These are phyloP conservation scores for Alternaria brassicicola DNA, from an alignment of 2,329 filamentous ascomycete species.

Conservation along the genomic window DNA sequence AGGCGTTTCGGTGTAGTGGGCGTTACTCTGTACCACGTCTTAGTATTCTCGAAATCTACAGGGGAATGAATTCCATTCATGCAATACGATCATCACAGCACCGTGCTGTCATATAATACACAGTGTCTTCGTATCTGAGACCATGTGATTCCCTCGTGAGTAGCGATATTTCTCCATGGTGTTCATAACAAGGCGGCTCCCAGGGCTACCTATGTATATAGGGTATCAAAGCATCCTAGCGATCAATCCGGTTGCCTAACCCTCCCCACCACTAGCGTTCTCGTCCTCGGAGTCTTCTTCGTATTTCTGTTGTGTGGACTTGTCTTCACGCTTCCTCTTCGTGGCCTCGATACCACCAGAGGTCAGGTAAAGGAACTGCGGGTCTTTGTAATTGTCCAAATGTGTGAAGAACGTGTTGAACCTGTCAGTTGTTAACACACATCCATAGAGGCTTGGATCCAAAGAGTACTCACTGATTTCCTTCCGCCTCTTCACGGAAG, in stretches of 20 bases:
- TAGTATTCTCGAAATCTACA: not conserved
- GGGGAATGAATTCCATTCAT: not conserved
- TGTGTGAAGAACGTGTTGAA: slow-evolving; percentile 59
- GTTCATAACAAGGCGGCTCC: not conserved
- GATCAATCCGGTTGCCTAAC: slow-evolving; percentile 13
- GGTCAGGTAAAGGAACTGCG: slow-evolving; percentile 57
- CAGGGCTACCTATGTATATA: not conserved
- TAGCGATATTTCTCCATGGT: not conserved
- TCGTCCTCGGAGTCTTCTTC: slow-evolving; percentile 47
- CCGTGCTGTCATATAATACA: not conserved
- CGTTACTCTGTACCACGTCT: not conserved
- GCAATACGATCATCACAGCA: not conserved
- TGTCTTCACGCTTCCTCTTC: slow-evolving; percentile 38
- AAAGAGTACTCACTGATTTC: slow-evolving; percentile 72
- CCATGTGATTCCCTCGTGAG: not conserved
- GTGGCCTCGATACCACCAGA: slow-evolving; percentile 56
- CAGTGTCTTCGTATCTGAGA: not conserved
- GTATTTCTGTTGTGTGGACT: slow-evolving; percentile 33
- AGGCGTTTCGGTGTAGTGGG: not conserved
- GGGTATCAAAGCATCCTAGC: not conserved
- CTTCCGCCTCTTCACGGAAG: slow-evolving; percentile 85
- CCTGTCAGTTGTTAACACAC: slow-evolving; percentile 30
- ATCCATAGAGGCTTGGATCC: not conserved
- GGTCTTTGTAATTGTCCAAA: slow-evolving; percentile 57
- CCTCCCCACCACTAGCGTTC: slow-evolving; percentile 44